Evolutionary conservation across 345 rosid genomes (phyloP), one percentile per base, ranked within the genome.

Genomic region (Angophora floribunda): DNA sequence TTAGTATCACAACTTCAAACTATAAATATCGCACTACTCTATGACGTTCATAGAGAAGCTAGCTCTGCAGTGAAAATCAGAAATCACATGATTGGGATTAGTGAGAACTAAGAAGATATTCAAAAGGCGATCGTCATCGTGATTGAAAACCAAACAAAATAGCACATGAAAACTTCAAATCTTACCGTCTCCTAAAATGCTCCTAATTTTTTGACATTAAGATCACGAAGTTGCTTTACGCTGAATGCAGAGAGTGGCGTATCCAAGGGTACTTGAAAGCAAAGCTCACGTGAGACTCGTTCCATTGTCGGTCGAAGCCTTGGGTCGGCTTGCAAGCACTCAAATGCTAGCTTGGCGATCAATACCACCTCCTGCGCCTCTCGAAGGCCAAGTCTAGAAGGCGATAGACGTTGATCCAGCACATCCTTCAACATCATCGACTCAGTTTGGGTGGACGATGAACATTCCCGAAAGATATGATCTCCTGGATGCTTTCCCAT

Each of bases 401-500:
- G 7, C 4, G 0, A 11, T 30, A 6, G 67, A 3, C 67, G 30
- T 28, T 61, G 67, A 61, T 61, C 67, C 6, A 61, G 30, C 32
- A 61, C 67, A 61, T 61, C 67, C 15, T 26, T 61, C 67, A 61
- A 61, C 67, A 61, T 26, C 15, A 28, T 5, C 2, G 15, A 61
- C 32, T 61, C 16, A 61, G 4, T 61, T 61, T 61, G 67, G 67
- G 32, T 4, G 4, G 15, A 26, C 30, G 4, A 59, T 26, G 30
- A 59, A 26, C n/a, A 59, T 0, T 59, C 67, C 30, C 30, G 0
- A 59, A 14, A 59, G n/a, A 26, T 0, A 26, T 59, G 15, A 59
- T 59, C 67, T 59, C 30, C 30, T 11, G 67, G 67, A 59, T 59
- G 67, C 67, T 59, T 59, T 59, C 67, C 67, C 67, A 59, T 59